Evolutionary conservation across 2,329 filamentous ascomycete genomes (phyloP).

Genomic region (Grosmannia penicillata): DNA sequence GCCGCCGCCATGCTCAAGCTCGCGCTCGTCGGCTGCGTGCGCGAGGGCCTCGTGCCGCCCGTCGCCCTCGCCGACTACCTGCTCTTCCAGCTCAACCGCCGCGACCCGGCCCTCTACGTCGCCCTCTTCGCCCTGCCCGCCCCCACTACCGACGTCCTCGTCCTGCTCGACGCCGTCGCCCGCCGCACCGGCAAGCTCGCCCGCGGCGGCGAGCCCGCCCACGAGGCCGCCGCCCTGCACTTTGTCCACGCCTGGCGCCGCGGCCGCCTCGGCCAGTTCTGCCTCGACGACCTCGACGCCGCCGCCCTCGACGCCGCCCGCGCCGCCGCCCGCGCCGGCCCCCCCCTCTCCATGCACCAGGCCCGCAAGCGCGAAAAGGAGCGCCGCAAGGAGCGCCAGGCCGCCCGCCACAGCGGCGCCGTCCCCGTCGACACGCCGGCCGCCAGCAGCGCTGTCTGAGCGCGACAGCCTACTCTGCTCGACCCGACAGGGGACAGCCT

Average conservation of each 20-base stretch:
- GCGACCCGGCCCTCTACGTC: constrained; percentile 45
- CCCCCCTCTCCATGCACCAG: constrained; percentile 48
- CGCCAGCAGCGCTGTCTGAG: neutral
- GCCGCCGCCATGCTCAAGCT: constrained; percentile 87
- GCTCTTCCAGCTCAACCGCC: constrained; percentile 66
- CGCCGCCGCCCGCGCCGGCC: constrained; percentile 26
- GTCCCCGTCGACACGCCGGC: neutral
- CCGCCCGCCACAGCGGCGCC: constrained; percentile 14
- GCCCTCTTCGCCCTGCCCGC: constrained; percentile 30
- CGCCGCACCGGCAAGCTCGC: constrained; percentile 59
- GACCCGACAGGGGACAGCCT: too few relatives aligned
- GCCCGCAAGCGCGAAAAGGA: constrained; percentile 53
- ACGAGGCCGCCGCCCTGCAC: constrained; percentile 62
- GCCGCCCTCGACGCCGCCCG: constrained; percentile 37
- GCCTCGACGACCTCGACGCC: constrained; percentile 61
- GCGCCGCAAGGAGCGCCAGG: constrained; percentile 25
- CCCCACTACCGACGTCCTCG: constrained; percentile 74
- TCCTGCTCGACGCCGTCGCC: constrained; percentile 58
- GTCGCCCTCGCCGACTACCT: constrained; percentile 80
- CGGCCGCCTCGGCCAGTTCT: constrained; percentile 60
- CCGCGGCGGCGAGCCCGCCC: constrained; percentile 56
- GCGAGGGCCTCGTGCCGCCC: constrained; percentile 68
- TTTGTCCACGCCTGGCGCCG: constrained; percentile 69
- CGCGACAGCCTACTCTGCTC: too few relatives aligned
- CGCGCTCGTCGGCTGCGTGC: constrained; percentile 80